These are phyloP conservation scores for Malbranchea cinnamomea DNA, from an alignment of 2,329 filamentous ascomycete species.

Conservation along the genomic window DNA sequence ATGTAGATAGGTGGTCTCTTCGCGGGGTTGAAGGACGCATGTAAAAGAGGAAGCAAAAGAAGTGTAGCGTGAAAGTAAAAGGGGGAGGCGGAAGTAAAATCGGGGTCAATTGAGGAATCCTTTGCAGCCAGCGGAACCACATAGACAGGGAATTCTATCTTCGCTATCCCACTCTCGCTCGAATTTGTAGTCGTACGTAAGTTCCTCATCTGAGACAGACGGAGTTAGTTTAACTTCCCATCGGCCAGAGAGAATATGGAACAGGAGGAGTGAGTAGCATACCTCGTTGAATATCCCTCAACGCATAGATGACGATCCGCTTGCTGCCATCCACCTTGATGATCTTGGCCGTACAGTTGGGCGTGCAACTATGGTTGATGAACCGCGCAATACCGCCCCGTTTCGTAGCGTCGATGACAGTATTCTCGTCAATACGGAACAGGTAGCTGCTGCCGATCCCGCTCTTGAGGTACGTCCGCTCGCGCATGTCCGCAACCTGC, in stretches of 20 bases:
- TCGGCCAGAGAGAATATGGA: neutral
- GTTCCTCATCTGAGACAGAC: slow-evolving; percentile 64
- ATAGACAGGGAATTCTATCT: slow-evolving; percentile 93
- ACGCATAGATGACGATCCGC: slow-evolving; percentile 94
- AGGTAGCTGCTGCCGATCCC: slow-evolving; percentile 95
- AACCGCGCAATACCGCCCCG: slow-evolving; percentile 95
- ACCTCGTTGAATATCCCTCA: slow-evolving; percentile 92
- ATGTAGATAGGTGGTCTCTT: too few species aligned
- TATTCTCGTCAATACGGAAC: slow-evolving; percentile 95
- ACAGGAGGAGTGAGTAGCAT: slow-evolving; percentile 30
- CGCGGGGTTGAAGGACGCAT: too few species aligned
- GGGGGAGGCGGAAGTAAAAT: slow-evolving; percentile 1
- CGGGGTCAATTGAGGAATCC: slow-evolving; percentile 74
- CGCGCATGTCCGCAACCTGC: slow-evolving; percentile 91
- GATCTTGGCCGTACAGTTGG: slow-evolving; percentile 97
- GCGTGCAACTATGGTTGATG: slow-evolving; percentile 95
- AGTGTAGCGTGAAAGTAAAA: neutral
- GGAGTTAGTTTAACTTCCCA: slow-evolving; percentile 16
- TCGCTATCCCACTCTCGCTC: slow-evolving; percentile 90
- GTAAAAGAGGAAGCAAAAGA: neutral
- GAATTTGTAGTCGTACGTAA: slow-evolving; percentile 99
- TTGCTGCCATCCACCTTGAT: slow-evolving; percentile 98
- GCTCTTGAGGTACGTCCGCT: slow-evolving; percentile 83
- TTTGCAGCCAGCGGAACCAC: slow-evolving; percentile 91
- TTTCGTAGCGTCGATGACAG: slow-evolving; percentile 95